These are phyloP conservation scores for Antitrichia curtipendula DNA, from an alignment of 225 moss, liverwort and hornwort genomes.

Conservation along the genomic window DNA sequence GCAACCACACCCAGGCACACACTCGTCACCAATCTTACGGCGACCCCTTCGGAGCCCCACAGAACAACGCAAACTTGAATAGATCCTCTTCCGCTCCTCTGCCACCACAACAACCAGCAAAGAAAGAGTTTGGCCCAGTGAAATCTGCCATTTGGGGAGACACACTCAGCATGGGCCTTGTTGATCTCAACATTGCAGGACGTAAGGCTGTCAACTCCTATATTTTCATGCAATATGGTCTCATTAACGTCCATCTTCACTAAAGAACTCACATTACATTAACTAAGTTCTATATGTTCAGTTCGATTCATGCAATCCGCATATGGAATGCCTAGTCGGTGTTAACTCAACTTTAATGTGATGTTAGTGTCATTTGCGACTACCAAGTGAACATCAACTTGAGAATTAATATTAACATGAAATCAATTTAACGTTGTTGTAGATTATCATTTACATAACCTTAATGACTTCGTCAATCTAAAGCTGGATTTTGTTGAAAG, in stretches of 20 bases:
- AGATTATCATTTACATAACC: too few species aligned
- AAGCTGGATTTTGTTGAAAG: background rate
- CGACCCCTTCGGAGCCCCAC: slow-evolving; percentile 10
- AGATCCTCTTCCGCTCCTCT: slow-evolving; percentile 29
- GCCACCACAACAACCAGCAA: slow-evolving; percentile 27
- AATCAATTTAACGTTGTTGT: background rate
- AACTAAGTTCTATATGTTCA: background rate
- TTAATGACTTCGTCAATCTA: background rate
- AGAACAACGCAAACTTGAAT: slow-evolving; percentile 1
- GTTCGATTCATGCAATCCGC: background rate
- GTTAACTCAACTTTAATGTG: background rate
- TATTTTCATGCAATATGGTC: background rate
- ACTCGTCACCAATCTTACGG: slow-evolving; percentile 20
- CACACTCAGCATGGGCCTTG: slow-evolving; percentile 87
- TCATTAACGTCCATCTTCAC: background rate
- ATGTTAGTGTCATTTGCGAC: background rate
- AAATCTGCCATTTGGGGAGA: slow-evolving; percentile 90
- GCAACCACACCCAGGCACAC: slow-evolving; percentile 4
- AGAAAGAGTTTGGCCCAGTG: slow-evolving; percentile 55
- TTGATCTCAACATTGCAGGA: slow-evolving; percentile 91
- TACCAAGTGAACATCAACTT: background rate
- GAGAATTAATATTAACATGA: background rate
- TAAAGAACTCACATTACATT: background rate
- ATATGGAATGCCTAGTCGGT: background rate
- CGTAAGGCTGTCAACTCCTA: slow-evolving; percentile 21